phyloP scores from a whole-genome alignment of 345 rosid species.

The Gossypium australe region DNA sequence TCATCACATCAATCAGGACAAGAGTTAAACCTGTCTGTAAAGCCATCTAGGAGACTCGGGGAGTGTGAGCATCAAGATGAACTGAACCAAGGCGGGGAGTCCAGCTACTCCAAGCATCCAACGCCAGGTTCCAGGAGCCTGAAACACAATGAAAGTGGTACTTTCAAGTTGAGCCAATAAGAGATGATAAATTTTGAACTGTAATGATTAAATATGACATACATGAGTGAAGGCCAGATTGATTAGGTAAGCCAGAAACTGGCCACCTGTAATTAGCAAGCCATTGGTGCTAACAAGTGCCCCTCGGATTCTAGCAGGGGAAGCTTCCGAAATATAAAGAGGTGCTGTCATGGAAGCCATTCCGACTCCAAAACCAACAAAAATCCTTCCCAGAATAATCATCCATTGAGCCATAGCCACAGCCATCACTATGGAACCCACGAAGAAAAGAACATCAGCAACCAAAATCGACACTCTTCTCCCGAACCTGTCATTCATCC shows the following conservation, averaged over 20 bases:
- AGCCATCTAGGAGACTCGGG: constrained; percentile 95
- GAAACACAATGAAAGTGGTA: background rate
- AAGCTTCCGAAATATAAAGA: constrained; percentile 81
- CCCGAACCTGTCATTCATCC: constrained; percentile 58
- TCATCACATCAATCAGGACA: background rate
- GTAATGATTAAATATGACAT: background rate
- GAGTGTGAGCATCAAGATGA: constrained; percentile 51
- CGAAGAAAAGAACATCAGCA: constrained; percentile 55
- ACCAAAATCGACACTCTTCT: constrained; percentile 48
- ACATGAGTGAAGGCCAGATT: constrained; percentile 80
- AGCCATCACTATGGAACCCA: constrained; percentile 72
- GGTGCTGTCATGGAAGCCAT: constrained; percentile 97
- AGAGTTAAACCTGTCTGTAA: constrained; percentile 40
- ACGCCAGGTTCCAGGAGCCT: constrained; percentile 71
- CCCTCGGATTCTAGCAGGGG: constrained; percentile 87
- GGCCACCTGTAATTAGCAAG: constrained; percentile 73
- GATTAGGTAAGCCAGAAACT: constrained; percentile 69
- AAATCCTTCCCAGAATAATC: constrained; percentile 57
- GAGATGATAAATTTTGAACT: background rate
- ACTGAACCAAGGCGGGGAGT: constrained; percentile 56
- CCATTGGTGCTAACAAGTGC: constrained; percentile 88
- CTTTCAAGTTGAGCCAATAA: too few species aligned
- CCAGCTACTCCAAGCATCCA: constrained; percentile 91
- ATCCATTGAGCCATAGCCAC: constrained; percentile 58
- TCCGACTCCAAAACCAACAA: constrained; percentile 85